A percentile compares a stretch with the other conserved stretches of the same genome.
Evolutionary conservation across 2,329 filamentous ascomycete genomes (phyloP).

Genomic region (Fusarium pseudoanthophilum): DNA sequence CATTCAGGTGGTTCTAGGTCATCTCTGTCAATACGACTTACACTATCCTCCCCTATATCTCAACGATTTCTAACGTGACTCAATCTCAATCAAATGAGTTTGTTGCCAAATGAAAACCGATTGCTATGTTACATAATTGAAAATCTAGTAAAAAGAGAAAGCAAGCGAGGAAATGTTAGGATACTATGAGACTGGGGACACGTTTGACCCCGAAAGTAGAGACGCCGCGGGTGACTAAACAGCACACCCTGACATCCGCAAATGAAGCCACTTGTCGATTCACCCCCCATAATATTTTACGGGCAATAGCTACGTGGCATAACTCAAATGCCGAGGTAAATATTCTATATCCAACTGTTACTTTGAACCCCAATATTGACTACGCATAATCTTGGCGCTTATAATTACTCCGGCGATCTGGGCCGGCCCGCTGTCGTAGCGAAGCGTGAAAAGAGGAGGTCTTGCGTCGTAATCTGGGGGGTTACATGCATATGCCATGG

Average conservation of each 20-base stretch:
- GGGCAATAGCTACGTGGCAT: neutral
- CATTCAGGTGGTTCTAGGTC: no score
- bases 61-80: no score
- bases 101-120: no score
- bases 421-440: fast-evolving
- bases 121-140: no score
- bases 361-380: neutral
- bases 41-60: no score
- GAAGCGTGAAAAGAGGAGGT: neutral
- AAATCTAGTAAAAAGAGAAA: neutral
- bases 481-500: neutral
- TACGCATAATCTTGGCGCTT: neutral
- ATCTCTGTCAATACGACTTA: no score
- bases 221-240: no score
- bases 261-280: no score
- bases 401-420: neutral
- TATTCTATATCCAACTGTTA: no score
- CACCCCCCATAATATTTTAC: no score
- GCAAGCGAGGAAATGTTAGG: fast-evolving
- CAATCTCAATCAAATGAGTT: no score
- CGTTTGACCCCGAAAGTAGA: neutral
- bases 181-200: fast-evolving
- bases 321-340: neutral
- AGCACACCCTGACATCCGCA: fast-evolving
- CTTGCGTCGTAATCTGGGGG: neutral